These are phyloP conservation scores for Fusarium sp. DNA, from an alignment of 2,329 filamentous ascomycete species.

Conservation along the genomic window DNA sequence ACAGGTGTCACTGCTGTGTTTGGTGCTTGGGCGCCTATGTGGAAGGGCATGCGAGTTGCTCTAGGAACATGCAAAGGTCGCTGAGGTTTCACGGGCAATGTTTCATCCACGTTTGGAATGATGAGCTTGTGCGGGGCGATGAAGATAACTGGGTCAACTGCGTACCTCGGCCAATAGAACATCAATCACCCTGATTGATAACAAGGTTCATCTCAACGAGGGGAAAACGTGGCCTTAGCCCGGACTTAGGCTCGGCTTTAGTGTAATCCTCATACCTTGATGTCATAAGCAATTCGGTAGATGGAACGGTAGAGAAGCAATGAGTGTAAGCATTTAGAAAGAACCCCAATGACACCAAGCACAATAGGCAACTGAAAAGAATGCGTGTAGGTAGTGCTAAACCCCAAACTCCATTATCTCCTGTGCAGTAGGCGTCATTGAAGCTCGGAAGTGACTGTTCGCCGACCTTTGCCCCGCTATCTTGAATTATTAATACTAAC, in stretches of 20 bases:
- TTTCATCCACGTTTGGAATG: not conserved
- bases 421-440: slow-evolving; percentile 10
- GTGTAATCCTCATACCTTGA: not conserved
- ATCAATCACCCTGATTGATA: not conserved
- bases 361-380: not conserved
- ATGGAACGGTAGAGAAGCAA: not conserved
- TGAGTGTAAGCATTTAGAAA: not conserved
- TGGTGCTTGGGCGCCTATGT: slow-evolving; percentile 46
- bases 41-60: slow-evolving; percentile 46
- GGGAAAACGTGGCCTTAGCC: not conserved
- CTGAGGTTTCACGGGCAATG: not conserved
- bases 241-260: slow-evolving; percentile 27
- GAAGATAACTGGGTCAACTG: not conserved
- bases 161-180: not conserved
- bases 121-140: not conserved
- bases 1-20: slow-evolving; percentile 45
- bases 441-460: not conserved
- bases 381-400: not conserved
- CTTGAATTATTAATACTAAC: slow-evolving; percentile 23
- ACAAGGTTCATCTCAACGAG: not conserved
- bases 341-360: not conserved
- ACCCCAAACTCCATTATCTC: not conserved
- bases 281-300: not conserved
- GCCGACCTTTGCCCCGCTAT: slow-evolving; percentile 1
- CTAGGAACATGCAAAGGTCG: slow-evolving; percentile 58